Evolutionary conservation across 2,329 filamentous ascomycete species (phyloP), one percentile per base, ranked within the genome.

Genomic region (Byssothecium circinans): DNA sequence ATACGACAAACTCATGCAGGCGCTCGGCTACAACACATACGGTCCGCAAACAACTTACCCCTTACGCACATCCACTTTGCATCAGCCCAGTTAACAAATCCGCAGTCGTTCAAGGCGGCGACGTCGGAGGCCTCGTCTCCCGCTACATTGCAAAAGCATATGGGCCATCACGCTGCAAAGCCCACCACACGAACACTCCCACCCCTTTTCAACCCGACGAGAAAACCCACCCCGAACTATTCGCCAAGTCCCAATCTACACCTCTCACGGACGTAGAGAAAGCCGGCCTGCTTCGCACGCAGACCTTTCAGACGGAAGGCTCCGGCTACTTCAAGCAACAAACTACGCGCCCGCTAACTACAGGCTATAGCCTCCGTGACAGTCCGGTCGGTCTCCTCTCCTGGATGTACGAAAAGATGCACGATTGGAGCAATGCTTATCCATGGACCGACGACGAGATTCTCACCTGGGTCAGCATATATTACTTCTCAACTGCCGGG

Each of bases 321-420:
- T 67, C 61, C 7, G 83, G 81, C 2, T 89, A 89, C 64, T 76
- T 79, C 53, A 49, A 75, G 1, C 70, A 80, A 47, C 85, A 89
- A 57, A 72, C 73, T 10, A 90, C 87, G 0, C 84, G 85, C 45
- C 88, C 89, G 0, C 83, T 88, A 41, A 92, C 88, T 0, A 62
- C 91, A 0, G 85, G 85, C 0, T 89, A 89, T 60, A 82, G 76
- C 0, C 74, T 91, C 2, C 77, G 81, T 1, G 87, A 91, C 63
- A 85, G 80, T 7, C 89, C 88, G 0, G 80, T 88, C 0, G 87
- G 80, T 0, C 72, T 90, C 2, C 75, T 92, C 1, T 82, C 86
- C 0, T 94, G 89, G 89, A 84, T 92, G 29, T 88, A 88, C 56
- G 89, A 92, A 69, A 92, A 92, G 65, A 72, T 92, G 27, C 82